phyloP scores from a whole-genome alignment of 1,139 yeast genomes.

The Pneumocystis murina region DNA sequence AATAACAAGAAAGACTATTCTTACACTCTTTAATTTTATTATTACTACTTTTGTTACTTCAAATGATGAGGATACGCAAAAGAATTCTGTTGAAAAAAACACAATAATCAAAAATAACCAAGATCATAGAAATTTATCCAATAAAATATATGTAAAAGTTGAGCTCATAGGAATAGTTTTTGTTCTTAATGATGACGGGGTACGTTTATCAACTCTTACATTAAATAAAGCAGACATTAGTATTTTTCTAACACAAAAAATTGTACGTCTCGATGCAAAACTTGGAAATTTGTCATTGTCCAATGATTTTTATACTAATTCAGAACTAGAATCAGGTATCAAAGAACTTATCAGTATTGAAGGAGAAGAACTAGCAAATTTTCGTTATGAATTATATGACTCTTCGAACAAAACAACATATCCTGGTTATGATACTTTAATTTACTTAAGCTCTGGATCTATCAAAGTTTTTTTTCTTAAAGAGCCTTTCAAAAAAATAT shows the following conservation, averaged over 20 bases:
- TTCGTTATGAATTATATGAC: slow-evolving; percentile 71
- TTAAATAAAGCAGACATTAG: slow-evolving; percentile 59
- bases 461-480: slow-evolving; percentile 64
- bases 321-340: slow-evolving; percentile 36
- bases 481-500: slow-evolving; percentile 55
- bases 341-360: slow-evolving; percentile 64
- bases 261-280: slow-evolving; percentile 57
- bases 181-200: slow-evolving; percentile 69
- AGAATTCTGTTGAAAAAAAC: slow-evolving; percentile 24
- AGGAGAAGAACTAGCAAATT: slow-evolving; percentile 69
- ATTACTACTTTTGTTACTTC: slow-evolving; percentile 77
- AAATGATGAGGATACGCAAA: not conserved
- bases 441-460: slow-evolving; percentile 62
- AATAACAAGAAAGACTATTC: slow-evolving; percentile 59
- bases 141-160: slow-evolving; percentile 50
- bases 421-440: slow-evolving; percentile 39
- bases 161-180: slow-evolving; percentile 60
- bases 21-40: slow-evolving; percentile 65
- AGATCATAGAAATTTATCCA: slow-evolving; percentile 7
- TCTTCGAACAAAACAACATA: slow-evolving; percentile 22
- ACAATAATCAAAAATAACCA: slow-evolving; percentile 26
- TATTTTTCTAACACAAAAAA: slow-evolving; percentile 58
- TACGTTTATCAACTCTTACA: slow-evolving; percentile 63
- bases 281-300: slow-evolving; percentile 68
- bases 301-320: slow-evolving; percentile 59